Conservation (phyloP, 768 basidiomycete genomes). For the Mycena leptocephala region DNA sequence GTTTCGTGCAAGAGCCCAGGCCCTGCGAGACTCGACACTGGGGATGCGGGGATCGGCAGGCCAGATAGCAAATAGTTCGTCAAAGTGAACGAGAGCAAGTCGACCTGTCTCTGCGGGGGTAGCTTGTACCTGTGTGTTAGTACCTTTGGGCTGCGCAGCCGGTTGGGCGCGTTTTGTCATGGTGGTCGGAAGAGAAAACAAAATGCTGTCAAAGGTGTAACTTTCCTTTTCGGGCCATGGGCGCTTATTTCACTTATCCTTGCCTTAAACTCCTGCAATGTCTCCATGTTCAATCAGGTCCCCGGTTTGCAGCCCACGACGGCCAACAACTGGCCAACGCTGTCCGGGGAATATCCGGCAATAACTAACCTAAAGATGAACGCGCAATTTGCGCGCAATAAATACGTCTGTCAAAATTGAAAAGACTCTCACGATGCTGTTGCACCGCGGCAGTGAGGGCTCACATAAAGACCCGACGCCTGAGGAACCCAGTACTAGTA, state of each 20-base stretch:
- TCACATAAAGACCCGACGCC: too few relatives aligned
- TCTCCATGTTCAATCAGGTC: too few relatives aligned
- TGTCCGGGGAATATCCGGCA: too few relatives aligned
- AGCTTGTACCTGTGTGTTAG: not conserved
- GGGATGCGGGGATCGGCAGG: slow-evolving; percentile 55
- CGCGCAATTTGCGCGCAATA: too few relatives aligned
- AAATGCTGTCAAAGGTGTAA: not conserved
- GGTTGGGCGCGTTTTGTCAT: slow-evolving; percentile 8
- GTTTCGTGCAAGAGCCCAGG: slow-evolving; percentile 58
- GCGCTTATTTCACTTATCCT: not conserved
- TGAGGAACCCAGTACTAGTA: too few relatives aligned
- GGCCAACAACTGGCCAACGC: too few relatives aligned
- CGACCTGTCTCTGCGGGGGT: not conserved
- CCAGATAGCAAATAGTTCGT: slow-evolving; percentile 57
- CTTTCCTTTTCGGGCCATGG: not conserved
- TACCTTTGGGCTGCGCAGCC: not conserved
- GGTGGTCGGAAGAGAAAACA: not conserved
- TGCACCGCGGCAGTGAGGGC: too few relatives aligned
- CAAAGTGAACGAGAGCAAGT: slow-evolving; percentile 43
- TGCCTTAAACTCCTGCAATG: too few relatives aligned
- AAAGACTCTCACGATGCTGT: too few relatives aligned
- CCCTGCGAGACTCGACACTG: slow-evolving; percentile 52
- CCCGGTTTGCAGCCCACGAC: too few relatives aligned
- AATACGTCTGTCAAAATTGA: too few relatives aligned
- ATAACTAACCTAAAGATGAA: too few relatives aligned